phyloP scores from a whole-genome alignment of 306 rosid species.

The Castanopsis chinensis region DNA sequence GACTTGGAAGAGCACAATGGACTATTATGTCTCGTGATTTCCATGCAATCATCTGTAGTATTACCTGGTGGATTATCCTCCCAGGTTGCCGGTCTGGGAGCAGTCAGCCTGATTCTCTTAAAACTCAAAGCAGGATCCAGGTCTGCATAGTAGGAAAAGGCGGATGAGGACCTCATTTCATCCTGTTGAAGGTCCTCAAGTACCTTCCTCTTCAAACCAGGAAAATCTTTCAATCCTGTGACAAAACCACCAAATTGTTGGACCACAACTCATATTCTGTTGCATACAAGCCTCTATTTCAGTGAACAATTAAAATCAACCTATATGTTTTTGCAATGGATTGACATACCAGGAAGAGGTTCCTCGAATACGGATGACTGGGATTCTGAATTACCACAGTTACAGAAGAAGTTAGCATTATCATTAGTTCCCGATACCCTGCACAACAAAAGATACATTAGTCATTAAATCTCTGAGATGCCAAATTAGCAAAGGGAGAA shows the following conservation, averaged over 20 bases:
- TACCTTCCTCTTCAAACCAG: slow-evolving; percentile 78
- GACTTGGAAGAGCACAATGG: slow-evolving; percentile 64
- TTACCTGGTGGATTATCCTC: slow-evolving; percentile 36
- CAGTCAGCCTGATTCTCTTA: slow-evolving; percentile 48
- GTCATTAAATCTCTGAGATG: slow-evolving; percentile 12
- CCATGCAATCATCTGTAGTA: slow-evolving; percentile 46
- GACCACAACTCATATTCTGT: neutral
- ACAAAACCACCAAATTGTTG: slow-evolving; percentile 23
- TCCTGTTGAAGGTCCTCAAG: slow-evolving; percentile 38
- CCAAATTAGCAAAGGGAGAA: slow-evolving; percentile 11
- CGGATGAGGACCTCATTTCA: slow-evolving; percentile 36
- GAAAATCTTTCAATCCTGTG: slow-evolving; percentile 53
- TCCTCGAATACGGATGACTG: slow-evolving; percentile 50
- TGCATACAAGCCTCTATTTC: neutral
- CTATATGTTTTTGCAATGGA: slow-evolving; percentile 9
- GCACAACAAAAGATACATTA: slow-evolving; percentile 23
- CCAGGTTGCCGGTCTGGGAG: slow-evolving; percentile 24
- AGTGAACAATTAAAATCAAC: neutral
- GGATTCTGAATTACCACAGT: slow-evolving; percentile 71
- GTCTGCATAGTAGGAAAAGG: slow-evolving; percentile 24
- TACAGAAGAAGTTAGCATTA: slow-evolving; percentile 44
- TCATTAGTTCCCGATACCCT: slow-evolving; percentile 61
- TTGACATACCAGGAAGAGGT: slow-evolving; percentile 57
- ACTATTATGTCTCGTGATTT: slow-evolving; percentile 42
- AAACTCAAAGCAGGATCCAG: slow-evolving; percentile 25